phyloP scores from a whole-genome alignment of 495 filamentous ascomycete species.

The Neurospora sp. region DNA sequence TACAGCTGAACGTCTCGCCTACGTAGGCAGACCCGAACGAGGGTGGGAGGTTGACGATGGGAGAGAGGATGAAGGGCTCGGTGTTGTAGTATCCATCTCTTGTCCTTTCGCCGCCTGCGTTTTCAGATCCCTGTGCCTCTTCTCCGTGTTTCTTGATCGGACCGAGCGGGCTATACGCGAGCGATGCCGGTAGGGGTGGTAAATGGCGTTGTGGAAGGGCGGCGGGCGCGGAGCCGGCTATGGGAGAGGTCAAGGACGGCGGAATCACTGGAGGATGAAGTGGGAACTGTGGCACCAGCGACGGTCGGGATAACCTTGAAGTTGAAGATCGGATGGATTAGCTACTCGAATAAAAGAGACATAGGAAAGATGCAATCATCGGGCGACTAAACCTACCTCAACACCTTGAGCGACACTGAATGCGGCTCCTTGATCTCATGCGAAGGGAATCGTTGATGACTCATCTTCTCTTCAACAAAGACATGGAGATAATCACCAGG shows the following conservation, averaged over 20 bases:
- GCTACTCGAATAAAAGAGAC: not conserved
- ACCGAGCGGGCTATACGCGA: slow-evolving; percentile 29
- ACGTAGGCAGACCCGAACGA: slow-evolving; percentile 92
- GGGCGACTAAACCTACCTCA: slow-evolving; percentile 36
- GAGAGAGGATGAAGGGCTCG: slow-evolving; percentile 36
- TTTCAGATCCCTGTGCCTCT: not conserved
- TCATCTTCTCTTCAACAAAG: slow-evolving; percentile 19
- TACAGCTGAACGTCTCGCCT: slow-evolving; percentile 89
- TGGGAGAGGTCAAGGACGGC: slow-evolving; percentile 13
- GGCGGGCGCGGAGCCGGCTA: not conserved
- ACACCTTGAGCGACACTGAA: slow-evolving; percentile 75
- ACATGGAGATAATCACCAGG: not conserved
- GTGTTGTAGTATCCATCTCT: slow-evolving; percentile 25
- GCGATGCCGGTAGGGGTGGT: slow-evolving; percentile 31
- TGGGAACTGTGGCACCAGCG: slow-evolving; percentile 43
- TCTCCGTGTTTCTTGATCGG: not conserved
- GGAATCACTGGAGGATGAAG: slow-evolving; percentile 22
- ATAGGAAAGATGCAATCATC: not conserved
- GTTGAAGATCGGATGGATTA: slow-evolving; percentile 11
- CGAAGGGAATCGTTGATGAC: slow-evolving; percentile 40
- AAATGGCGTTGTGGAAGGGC: slow-evolving; percentile 1
- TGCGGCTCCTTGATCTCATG: slow-evolving; percentile 71
- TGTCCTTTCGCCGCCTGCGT: not conserved
- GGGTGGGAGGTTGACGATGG: slow-evolving; percentile 76
- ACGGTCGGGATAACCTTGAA: slow-evolving; percentile 41